These are phyloP conservation scores for Candida easanensis DNA, from an alignment of 805 yeast species.

Conservation along the genomic window DNA sequence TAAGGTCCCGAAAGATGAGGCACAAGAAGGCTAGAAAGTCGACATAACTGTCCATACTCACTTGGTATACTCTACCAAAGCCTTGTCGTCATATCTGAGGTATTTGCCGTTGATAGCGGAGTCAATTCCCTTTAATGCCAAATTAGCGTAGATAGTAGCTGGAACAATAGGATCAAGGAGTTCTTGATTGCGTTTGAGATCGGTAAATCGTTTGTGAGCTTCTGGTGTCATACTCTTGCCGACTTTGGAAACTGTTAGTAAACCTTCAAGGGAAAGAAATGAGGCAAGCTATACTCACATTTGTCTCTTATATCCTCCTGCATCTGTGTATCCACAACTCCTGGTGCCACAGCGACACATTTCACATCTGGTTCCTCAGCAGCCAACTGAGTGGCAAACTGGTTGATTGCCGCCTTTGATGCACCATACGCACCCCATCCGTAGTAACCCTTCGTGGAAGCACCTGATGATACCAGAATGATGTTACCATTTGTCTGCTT, in stretches of 20 bases:
- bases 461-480: slow-evolving; percentile 88
- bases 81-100: slow-evolving; percentile 54
- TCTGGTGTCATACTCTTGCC: slow-evolving; percentile 59
- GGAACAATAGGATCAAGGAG: slow-evolving; percentile 72
- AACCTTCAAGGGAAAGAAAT: neutral
- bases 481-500: slow-evolving; percentile 55
- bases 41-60: no score
- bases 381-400: slow-evolving; percentile 63
- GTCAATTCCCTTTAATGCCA: slow-evolving; percentile 61
- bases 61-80: slow-evolving; percentile 14
- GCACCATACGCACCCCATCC: slow-evolving; percentile 95
- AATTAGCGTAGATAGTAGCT: slow-evolving; percentile 62
- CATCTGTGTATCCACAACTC: slow-evolving; percentile 92
- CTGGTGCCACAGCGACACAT: slow-evolving; percentile 83
- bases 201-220: slow-evolving; percentile 58
- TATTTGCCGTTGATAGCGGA: slow-evolving; percentile 62
- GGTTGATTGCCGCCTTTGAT: slow-evolving; percentile 89
- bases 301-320: slow-evolving; percentile 73
- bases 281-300: slow-evolving; percentile 19
- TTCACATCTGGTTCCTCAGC: slow-evolving; percentile 61
- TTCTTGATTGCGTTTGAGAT: slow-evolving; percentile 53
- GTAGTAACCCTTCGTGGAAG: slow-evolving; percentile 55
- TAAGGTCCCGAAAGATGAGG: no score
- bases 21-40: no score
- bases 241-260: slow-evolving; percentile 21